phyloP scores from a whole-genome alignment of 371 early-diverging fungal genomes.

The Nematocida major region DNA sequence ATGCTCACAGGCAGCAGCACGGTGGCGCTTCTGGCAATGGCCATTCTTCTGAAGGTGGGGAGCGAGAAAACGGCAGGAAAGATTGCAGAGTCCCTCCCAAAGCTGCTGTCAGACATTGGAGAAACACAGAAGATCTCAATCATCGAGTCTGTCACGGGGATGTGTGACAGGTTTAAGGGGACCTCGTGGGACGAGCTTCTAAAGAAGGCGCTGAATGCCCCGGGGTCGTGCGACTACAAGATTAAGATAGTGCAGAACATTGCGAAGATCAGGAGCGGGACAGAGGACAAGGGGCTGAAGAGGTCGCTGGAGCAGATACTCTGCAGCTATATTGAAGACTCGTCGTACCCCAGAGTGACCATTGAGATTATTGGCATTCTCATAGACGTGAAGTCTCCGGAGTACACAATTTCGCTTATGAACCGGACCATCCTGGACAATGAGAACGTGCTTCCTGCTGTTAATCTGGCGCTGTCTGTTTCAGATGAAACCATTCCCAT shows the following conservation, averaged over 20 bases:
- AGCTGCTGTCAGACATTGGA: constrained; percentile 51
- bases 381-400: constrained; percentile 24
- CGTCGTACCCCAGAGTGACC: constrained; percentile 58
- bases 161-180: constrained; percentile 50
- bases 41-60: constrained; percentile 61
- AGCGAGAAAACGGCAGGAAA: constrained; percentile 57
- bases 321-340: constrained; percentile 62
- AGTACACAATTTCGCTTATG: constrained; percentile 57
- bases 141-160: constrained; percentile 58
- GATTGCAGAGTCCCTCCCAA: constrained; percentile 55
- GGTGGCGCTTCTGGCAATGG: constrained; percentile 58
- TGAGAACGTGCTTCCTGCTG: constrained; percentile 50
- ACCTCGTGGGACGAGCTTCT: constrained; percentile 56
- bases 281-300: constrained; percentile 26
- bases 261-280: constrained; percentile 15
- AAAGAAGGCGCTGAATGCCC: constrained; percentile 43
- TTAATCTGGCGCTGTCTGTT: constrained; percentile 36
- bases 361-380: constrained; percentile 60
- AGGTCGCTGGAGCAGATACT: constrained; percentile 48
- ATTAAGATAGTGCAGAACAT: constrained; percentile 55
- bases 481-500: background rate
- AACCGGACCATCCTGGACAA: constrained; percentile 64
- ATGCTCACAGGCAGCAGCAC: constrained; percentile 48
- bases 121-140: constrained; percentile 56
- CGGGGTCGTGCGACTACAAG: constrained; percentile 57